A percentile compares a stretch with the other conserved stretches of the same genome.
phyloP scores from a whole-genome alignment of 805 yeast genomes.

The Barnettozyma californica region DNA sequence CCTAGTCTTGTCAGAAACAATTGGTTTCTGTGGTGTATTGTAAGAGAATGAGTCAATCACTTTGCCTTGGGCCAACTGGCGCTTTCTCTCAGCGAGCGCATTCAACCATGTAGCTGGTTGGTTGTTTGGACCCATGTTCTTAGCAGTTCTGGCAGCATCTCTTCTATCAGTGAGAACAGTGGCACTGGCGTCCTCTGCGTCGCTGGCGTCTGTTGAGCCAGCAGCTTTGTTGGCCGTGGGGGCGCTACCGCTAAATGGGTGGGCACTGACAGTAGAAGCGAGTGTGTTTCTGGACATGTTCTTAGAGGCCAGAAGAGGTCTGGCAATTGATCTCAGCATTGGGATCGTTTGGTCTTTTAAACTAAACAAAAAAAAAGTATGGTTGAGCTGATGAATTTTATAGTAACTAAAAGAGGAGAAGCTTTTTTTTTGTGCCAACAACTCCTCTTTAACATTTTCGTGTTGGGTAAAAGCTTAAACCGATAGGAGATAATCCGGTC shows the following conservation, averaged over 20 bases:
- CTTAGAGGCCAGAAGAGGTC: background rate
- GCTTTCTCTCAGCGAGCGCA: constrained; percentile 69
- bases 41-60: constrained; percentile 65
- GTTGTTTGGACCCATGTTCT: constrained; percentile 25
- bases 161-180: constrained; percentile 57
- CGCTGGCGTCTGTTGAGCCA: constrained; percentile 46
- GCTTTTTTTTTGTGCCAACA: too few relatives aligned
- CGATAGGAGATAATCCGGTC: too few relatives aligned
- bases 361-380: too few relatives aligned
- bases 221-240: constrained; percentile 21
- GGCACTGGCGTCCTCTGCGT: constrained; percentile 72
- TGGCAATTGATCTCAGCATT: background rate
- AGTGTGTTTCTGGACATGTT: background rate
- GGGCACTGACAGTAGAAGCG: background rate
- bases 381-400: too few relatives aligned
- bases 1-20: constrained; percentile 67
- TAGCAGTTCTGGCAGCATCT: constrained; percentile 42
- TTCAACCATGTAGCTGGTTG: constrained; percentile 75
- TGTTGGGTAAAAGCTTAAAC: too few relatives aligned
- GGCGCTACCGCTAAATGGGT: constrained; percentile 28
- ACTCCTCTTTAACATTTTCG: too few relatives aligned
- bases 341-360: too few relatives aligned
- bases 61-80: constrained; percentile 69
- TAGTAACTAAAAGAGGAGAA: too few relatives aligned
- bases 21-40: constrained; percentile 65